phyloP scores from a whole-genome alignment of 441 rosid genomes.

The Jatropha multifida region DNA sequence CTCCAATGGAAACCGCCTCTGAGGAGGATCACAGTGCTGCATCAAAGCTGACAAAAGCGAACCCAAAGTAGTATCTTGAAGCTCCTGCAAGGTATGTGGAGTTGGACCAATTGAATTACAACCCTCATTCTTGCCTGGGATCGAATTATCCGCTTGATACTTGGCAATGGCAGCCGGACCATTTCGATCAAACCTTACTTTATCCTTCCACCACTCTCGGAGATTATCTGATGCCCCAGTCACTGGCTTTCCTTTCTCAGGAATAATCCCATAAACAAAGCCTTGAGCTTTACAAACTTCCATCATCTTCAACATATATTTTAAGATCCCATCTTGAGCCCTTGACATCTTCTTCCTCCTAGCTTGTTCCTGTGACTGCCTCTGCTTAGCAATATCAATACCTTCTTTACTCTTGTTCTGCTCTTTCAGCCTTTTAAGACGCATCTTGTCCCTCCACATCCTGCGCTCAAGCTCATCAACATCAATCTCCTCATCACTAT shows the following conservation, averaged over 20 bases:
- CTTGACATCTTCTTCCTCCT: conserved; percentile 82
- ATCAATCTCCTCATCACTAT: conserved; percentile 58
- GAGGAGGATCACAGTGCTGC: conserved; percentile 92
- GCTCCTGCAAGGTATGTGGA: conserved; percentile 70
- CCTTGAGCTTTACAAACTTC: conserved; percentile 89
- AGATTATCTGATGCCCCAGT: conserved; percentile 89
- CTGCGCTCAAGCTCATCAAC: conserved; percentile 79
- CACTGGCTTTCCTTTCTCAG: conserved; percentile 90
- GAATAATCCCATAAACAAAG: conserved; percentile 87
- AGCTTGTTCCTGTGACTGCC: conserved; percentile 94
- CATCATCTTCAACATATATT: conserved; percentile 81
- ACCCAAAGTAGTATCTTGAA: conserved; percentile 96
- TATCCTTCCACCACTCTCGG: conserved; percentile 98
- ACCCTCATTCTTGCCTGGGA: conserved; percentile 52
- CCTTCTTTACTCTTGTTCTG: conserved; percentile 57
- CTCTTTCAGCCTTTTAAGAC: conserved; percentile 64
- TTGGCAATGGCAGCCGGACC: conserved; percentile 87
- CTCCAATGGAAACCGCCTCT: conserved; percentile 80
- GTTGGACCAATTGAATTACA: conserved; percentile 44
- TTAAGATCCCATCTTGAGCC: conserved; percentile 85
- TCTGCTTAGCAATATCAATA: conserved; percentile 61
- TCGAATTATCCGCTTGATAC: conserved; percentile 52
- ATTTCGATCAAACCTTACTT: conserved; percentile 84
- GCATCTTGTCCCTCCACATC: conserved; percentile 80
- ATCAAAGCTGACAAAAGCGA: conserved; percentile 81